These are phyloP conservation scores for Trametes polyzona DNA, from an alignment of 1,284 basidiomycete genomes.

Conservation along the genomic window DNA sequence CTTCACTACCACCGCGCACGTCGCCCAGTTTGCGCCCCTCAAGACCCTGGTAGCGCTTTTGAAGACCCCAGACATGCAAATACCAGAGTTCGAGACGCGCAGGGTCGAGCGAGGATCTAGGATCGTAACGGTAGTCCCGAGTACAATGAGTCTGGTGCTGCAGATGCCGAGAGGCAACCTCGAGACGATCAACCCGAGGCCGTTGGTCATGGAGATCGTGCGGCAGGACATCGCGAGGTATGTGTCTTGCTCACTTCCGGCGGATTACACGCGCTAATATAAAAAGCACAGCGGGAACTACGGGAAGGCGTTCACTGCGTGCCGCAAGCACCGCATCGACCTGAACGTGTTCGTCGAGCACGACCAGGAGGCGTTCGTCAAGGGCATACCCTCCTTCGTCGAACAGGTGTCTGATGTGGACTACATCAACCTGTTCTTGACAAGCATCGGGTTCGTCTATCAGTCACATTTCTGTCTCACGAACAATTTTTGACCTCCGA, in stretches of 20 bases:
- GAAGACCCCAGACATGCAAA: slow-evolving; percentile 24
- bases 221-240: slow-evolving; percentile 75
- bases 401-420: slow-evolving; percentile 90
- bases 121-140: slow-evolving; percentile 86
- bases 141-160: slow-evolving; percentile 86
- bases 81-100: slow-evolving; percentile 68
- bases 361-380: slow-evolving; percentile 70
- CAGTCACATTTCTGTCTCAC: not conserved
- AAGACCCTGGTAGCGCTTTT: slow-evolving; percentile 38
- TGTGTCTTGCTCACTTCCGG: slow-evolving; percentile 32
- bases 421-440: slow-evolving; percentile 92
- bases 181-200: slow-evolving; percentile 93
- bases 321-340: slow-evolving; percentile 93
- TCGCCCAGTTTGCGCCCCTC: slow-evolving; percentile 77
- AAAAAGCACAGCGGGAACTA: slow-evolving; percentile 61
- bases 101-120: slow-evolving; percentile 86
- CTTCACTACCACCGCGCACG: slow-evolving; percentile 86
- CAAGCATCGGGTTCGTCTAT: slow-evolving; percentile 73
- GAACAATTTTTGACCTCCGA: slow-evolving; percentile 1
- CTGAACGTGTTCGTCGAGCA: slow-evolving; percentile 88
- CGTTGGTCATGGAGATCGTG: slow-evolving; percentile 87
- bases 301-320: slow-evolving; percentile 86
- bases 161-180: slow-evolving; percentile 99
- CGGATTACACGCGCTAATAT: not conserved
- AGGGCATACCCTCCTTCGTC: slow-evolving; percentile 68